Percentiles rank a stretch among this genome's conserved stretches.
phyloP scores from a whole-genome alignment of 768 basidiomycete genomes.

The Sporobolomyces pararoseus region DNA sequence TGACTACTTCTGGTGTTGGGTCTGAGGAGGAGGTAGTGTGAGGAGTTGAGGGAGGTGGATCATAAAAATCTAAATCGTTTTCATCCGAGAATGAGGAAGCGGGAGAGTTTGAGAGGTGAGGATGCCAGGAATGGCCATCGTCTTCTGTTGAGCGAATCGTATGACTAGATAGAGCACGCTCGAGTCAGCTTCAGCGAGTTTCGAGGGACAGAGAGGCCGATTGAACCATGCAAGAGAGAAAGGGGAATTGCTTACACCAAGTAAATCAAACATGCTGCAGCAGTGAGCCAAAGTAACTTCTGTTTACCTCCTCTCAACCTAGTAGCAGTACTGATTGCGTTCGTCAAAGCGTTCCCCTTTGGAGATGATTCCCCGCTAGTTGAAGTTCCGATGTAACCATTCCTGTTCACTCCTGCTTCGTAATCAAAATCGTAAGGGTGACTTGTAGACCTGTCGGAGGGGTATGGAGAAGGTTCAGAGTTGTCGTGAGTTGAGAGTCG shows the following conservation, averaged over 20 bases:
- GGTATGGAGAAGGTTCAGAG: too few relatives aligned
- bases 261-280: background rate
- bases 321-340: background rate
- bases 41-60: background rate
- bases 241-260: background rate
- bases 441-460: background rate
- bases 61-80: slow-evolving; percentile 1
- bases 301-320: slow-evolving; percentile 5
- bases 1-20: background rate
- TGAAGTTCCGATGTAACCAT: background rate
- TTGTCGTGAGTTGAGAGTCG: too few relatives aligned
- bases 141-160: background rate
- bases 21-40: background rate
- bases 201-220: background rate
- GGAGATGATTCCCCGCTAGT: background rate
- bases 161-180: slow-evolving; percentile 1
- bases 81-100: background rate
- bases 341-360: background rate
- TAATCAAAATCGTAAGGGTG: slow-evolving; percentile 1
- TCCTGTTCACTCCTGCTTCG: background rate
- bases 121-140: slow-evolving; percentile 6
- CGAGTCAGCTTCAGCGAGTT: too few relatives aligned
- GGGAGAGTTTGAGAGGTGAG: background rate
- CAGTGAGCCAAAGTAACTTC: slow-evolving; percentile 1
- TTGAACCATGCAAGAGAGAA: background rate